Percentiles rank a stretch among this genome's conserved stretches.
Conservation (phyloP, 2,329 filamentous ascomycete species). For the Curvularia hawaiiensis region DNA sequence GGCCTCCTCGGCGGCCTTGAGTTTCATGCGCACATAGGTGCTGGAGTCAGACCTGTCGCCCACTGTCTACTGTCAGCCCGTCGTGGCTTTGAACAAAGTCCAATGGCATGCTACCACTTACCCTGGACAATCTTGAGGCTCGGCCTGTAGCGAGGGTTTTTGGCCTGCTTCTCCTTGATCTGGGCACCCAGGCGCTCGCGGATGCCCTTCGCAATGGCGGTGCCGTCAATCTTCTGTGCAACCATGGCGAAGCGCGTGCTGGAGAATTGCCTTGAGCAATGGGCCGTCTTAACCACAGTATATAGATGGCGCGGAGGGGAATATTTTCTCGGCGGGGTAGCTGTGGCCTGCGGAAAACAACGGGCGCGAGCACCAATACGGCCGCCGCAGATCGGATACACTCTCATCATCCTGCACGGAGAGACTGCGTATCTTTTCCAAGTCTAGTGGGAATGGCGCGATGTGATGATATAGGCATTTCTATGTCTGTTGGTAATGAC, state of each 20-base stretch:
- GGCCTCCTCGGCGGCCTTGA: slow-evolving; percentile 95
- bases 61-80: slow-evolving; percentile 59
- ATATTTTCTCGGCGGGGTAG: slow-evolving; percentile 42
- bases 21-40: slow-evolving; percentile 99
- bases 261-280: slow-evolving; percentile 49
- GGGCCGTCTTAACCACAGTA: slow-evolving; percentile 20
- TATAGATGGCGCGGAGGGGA: slow-evolving; percentile 26
- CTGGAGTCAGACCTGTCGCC: slow-evolving; percentile 92
- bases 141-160: slow-evolving; percentile 87
- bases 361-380: slow-evolving; percentile 33
- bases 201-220: slow-evolving; percentile 89
- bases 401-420: slow-evolving; percentile 29
- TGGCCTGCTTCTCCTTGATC: slow-evolving; percentile 79
- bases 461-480: slow-evolving; percentile 22
- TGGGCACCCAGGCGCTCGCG: slow-evolving; percentile 79
- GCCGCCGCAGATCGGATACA: slow-evolving; percentile 40
- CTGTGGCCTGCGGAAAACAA: slow-evolving; percentile 36
- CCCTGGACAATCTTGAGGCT: slow-evolving; percentile 94
- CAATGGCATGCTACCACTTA: slow-evolving; percentile 49
- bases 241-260: slow-evolving; percentile 71
- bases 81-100: background rate
- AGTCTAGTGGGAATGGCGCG: slow-evolving; percentile 28
- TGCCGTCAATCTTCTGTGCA: slow-evolving; percentile 93
- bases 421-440: slow-evolving; percentile 33
- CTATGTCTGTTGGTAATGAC: slow-evolving; percentile 22